Evolutionary conservation across 2,329 filamentous ascomycete species (phyloP), one percentile per base, ranked within the genome.

Genomic region (Akanthomyces uredinophilus): DNA sequence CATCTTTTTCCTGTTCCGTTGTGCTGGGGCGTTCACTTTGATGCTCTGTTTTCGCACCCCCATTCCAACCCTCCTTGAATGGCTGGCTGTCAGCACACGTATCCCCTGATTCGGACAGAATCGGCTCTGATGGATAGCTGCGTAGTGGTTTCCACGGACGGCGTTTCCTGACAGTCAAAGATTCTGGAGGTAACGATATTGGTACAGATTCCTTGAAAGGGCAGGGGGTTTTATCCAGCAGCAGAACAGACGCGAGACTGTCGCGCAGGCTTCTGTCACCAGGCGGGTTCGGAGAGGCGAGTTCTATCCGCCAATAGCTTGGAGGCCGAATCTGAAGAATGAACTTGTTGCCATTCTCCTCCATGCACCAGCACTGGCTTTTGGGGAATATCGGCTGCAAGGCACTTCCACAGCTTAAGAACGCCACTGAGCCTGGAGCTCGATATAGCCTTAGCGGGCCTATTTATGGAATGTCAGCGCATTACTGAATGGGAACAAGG

Each of bases 291-390:
- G 80, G 80, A 18, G 86, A 82, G 0, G 92, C 90, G 6, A 97
- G 77, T 71, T 97, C 93, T 69, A 97, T 95, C 66, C 93, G 87
- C 83, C 95, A 96, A 73, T 95, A 97, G 49, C 89, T 88, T 35
- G 93, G 88, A 50, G 88, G 85, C 24, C 92, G 83, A 66, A 96
- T 91, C 66, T 93, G 89, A 63, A 97, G 78, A n/a, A 96, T 89
- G 68, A 96, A 96, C 68, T 88, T 84, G 73, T 80, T 92, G 46
- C 89, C 89, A 61, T 87, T 83, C 62, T 91, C 89, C 72, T 96
- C 91, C 37, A 97, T 89, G 72, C 90, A 96, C 93, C 93, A 97
- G 71, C 90, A 96, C 74, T 96, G 92, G 63, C 92, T 96, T 73
- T 91, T 91, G 27, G 91, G 91, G 58, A 97, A 78, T 65, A 97